Evolutionary conservation across 441 rosid species (phyloP).

Genomic region (Adansonia gregorii): DNA sequence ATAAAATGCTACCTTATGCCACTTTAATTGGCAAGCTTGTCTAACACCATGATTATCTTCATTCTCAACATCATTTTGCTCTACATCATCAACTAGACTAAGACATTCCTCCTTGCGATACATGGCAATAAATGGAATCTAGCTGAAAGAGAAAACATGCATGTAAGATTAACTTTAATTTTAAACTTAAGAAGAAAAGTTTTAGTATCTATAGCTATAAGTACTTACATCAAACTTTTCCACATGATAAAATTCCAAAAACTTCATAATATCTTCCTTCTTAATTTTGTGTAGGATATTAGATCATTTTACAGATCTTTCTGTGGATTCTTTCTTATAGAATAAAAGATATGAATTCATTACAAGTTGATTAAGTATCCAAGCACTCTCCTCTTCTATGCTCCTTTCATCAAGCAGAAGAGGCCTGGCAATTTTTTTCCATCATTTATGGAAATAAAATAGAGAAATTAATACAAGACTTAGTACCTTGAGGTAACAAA

Average conservation of each 20-base stretch:
- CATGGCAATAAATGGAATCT: slow-evolving; percentile 90
- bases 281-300: slow-evolving; percentile 12
- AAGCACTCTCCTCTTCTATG: slow-evolving; percentile 63
- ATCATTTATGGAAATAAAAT: slow-evolving; percentile 47
- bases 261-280: slow-evolving; percentile 49
- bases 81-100: slow-evolving; percentile 66
- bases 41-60: slow-evolving; percentile 47
- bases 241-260: slow-evolving; percentile 74
- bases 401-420: slow-evolving; percentile 58
- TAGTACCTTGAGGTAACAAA: neutral
- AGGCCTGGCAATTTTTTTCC: slow-evolving; percentile 68
- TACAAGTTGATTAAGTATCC: slow-evolving; percentile 70
- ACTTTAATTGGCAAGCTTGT: slow-evolving; percentile 53
- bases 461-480: slow-evolving; percentile 4
- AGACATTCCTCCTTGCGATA: slow-evolving; percentile 85
- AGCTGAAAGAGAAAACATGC: slow-evolving; percentile 12
- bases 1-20: slow-evolving; percentile 67
- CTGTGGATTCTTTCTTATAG: slow-evolving; percentile 37
- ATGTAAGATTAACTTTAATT: slow-evolving; percentile 1
- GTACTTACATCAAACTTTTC: slow-evolving; percentile 87
- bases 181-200: neutral
- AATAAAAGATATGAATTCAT: slow-evolving; percentile 51
- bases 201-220: neutral
- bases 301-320: slow-evolving; percentile 35
- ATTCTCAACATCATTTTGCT: slow-evolving; percentile 48